phyloP scores from a whole-genome alignment of 768 basidiomycete genomes.

The Tulasnella sp. region DNA sequence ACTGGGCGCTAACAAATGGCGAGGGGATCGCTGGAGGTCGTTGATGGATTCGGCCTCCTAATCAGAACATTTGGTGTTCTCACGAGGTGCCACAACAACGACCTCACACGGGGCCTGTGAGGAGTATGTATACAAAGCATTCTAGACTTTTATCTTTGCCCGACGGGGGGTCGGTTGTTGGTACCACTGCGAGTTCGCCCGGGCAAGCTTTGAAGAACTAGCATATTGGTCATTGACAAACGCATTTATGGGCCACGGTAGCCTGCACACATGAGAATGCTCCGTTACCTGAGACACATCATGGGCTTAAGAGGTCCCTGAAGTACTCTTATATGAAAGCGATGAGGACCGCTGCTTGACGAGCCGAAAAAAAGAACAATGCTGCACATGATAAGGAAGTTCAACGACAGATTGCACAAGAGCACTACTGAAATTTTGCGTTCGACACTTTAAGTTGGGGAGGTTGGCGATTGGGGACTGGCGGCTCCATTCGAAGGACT shows the following conservation, averaged over 20 bases:
- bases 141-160: conserved; percentile 12
- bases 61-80: background rate
- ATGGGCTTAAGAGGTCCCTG: conserved; percentile 52
- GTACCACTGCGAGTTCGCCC: background rate
- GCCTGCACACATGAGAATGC: conserved; percentile 27
- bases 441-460: background rate
- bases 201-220: no score
- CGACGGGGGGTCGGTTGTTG: conserved; percentile 2
- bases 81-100: background rate
- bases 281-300: conserved; percentile 1
- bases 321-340: conserved; percentile 62
- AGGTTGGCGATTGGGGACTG: background rate
- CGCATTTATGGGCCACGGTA: background rate
- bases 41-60: background rate
- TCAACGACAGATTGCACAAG: no score
- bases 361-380: no score
- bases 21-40: no score
- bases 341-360: conserved; percentile 34
- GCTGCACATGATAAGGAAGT: background rate
- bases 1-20: background rate
- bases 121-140: conserved; percentile 7
- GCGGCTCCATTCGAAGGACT: background rate
- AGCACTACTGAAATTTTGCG: background rate
- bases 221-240: no score
- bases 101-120: background rate